Percentiles rank a stretch among this genome's conserved stretches.
These are phyloP conservation scores for Entrophospora sp. DNA, from an alignment of 192 early-diverging fungal species.

Conservation along the genomic window DNA sequence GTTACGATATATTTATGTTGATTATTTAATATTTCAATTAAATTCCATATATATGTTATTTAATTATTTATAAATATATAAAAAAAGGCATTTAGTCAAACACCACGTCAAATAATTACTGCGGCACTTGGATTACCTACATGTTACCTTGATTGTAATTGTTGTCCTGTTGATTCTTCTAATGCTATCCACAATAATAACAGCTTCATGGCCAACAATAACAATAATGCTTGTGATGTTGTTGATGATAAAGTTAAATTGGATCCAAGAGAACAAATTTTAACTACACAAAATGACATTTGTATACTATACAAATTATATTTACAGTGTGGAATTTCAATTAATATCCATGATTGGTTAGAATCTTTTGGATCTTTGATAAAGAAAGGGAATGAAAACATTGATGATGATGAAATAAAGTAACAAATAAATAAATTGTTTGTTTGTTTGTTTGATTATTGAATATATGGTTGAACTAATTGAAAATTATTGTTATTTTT, in stretches of 20 bases:
- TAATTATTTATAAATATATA: background rate
- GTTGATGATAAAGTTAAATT: slow-evolving; percentile 25
- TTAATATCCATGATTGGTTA: slow-evolving; percentile 92
- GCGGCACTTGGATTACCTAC: slow-evolving; percentile 69
- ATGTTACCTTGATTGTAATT: slow-evolving; percentile 76
- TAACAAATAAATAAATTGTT: slow-evolving; percentile 23
- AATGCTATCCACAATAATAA: no score
- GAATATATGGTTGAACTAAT: background rate
- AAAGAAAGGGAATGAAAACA: slow-evolving; percentile 27
- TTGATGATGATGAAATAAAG: slow-evolving; percentile 40
- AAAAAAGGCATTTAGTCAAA: slow-evolving; percentile 64
- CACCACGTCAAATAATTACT: slow-evolving; percentile 77
- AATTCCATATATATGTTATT: background rate
- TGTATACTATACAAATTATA: slow-evolving; percentile 86
- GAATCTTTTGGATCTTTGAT: slow-evolving; percentile 70
- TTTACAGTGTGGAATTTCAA: slow-evolving; percentile 84
- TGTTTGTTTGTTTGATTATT: no score
- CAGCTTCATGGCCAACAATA: no score
- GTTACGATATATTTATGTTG: background rate
- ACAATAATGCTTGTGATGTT: slow-evolving; percentile 18
- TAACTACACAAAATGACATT: slow-evolving; percentile 69
- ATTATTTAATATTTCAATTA: background rate
- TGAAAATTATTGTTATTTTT: background rate
- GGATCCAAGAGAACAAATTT: slow-evolving; percentile 28
- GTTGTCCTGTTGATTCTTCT: slow-evolving; percentile 49